Percentiles rank a stretch among this genome's conserved stretches.
phyloP scores from a whole-genome alignment of 1,139 yeast species.

The Zygoascus sp. region DNA sequence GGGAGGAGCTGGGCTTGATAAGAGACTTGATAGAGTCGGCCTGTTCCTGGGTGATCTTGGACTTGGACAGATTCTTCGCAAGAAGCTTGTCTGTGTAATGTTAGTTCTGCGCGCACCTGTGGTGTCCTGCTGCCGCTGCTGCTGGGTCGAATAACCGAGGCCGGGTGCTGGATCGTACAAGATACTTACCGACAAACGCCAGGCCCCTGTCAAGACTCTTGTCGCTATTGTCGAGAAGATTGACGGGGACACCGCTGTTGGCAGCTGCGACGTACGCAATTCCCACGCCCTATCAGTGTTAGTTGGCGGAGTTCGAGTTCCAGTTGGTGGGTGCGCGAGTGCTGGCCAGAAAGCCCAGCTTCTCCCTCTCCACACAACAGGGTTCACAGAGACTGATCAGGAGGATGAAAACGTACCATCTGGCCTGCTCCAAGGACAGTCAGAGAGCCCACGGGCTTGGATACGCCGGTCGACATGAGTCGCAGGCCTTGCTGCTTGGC shows the following conservation, averaged over 20 bases:
- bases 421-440: constrained; percentile 19
- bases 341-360: no score
- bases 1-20: constrained; percentile 28
- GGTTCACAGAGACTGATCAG: neutral
- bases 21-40: constrained; percentile 32
- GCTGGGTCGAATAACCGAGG: no score
- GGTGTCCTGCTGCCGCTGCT: neutral
- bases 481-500: neutral
- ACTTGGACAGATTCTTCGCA: constrained; percentile 37
- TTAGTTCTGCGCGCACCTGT: neutral
- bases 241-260: constrained; percentile 38
- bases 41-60: constrained; percentile 32
- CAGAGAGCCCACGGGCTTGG: constrained; percentile 13
- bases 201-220: constrained; percentile 34
- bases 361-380: no score
- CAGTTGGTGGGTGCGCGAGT: no score
- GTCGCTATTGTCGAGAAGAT: constrained; percentile 36
- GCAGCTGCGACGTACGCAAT: constrained; percentile 43
- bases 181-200: constrained; percentile 28
- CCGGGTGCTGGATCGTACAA: no score
- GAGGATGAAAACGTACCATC: constrained; percentile 14
- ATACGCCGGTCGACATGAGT: constrained; percentile 8
- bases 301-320: neutral
- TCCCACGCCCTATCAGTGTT: constrained; percentile 37
- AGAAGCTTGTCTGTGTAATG: constrained; percentile 33